Evolutionary conservation across 2,329 filamentous ascomycete genomes (phyloP).

Genomic region (Neoascochyta sp.): DNA sequence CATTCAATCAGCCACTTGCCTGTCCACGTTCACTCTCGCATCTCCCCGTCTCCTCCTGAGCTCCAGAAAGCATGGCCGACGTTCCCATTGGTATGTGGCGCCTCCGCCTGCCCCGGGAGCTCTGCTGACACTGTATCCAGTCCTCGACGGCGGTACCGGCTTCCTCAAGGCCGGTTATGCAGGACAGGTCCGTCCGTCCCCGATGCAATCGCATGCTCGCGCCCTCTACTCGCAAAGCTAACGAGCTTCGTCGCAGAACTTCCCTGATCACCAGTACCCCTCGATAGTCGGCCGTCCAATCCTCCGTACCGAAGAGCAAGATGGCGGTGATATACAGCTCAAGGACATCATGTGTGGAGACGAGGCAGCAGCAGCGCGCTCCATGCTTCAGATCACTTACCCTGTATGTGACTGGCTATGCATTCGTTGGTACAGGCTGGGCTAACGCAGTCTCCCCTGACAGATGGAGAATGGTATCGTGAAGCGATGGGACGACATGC

Average conservation of each 20-base stretch:
- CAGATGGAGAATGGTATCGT: constrained; percentile 99
- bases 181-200: constrained; percentile 61
- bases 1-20: constrained; percentile 8
- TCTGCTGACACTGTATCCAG: constrained; percentile 50
- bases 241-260: constrained; percentile 62
- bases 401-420: constrained; percentile 55
- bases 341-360: constrained; percentile 99
- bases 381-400: constrained; percentile 97
- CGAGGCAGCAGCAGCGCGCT: constrained; percentile 90
- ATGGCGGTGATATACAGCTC: constrained; percentile 65
- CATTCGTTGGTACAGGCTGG: constrained; percentile 12
- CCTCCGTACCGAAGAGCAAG: constrained; percentile 88
- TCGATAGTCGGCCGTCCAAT: constrained; percentile 98
- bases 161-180: constrained; percentile 99
- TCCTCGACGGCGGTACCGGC: constrained; percentile 98
- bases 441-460: constrained; percentile 27
- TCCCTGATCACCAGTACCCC: constrained; percentile 97
- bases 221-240: constrained; percentile 5
- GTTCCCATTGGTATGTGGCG: constrained; percentile 47
- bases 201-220: constrained; percentile 1
- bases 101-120: constrained; percentile 7
- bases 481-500: constrained; percentile 99
- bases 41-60: constrained; percentile 11
- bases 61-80: constrained; percentile 43
- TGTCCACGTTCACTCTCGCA: constrained; percentile 3